phyloP scores from a whole-genome alignment of 169 alveolate species.

The Eimeria acervulina region DNA sequence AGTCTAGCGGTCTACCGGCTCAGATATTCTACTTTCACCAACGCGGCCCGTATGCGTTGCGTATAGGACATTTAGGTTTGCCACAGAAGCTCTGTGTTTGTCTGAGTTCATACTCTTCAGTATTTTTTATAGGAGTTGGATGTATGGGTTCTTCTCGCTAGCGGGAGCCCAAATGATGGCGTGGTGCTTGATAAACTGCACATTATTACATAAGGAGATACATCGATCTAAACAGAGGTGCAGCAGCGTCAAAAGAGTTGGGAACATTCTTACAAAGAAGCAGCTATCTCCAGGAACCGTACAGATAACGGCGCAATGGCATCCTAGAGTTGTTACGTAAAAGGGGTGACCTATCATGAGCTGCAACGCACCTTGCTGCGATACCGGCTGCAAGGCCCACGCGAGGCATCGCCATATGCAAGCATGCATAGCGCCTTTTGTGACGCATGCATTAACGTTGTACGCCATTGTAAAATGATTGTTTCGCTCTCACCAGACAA shows the following conservation, averaged over 20 bases:
- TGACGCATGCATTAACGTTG: background rate
- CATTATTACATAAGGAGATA: no score
- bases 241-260: background rate
- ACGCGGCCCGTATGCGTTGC: no score
- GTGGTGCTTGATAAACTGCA: background rate
- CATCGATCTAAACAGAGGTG: background rate
- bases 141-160: background rate
- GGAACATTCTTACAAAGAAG: background rate
- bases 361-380: background rate
- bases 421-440: background rate
- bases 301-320: no score
- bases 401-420: background rate
- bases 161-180: background rate
- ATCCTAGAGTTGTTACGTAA: no score
- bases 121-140: no score
- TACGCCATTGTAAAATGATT: background rate
- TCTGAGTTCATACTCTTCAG: background rate
- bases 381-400: no score
- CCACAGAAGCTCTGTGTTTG: no score
- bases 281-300: background rate
- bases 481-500: background rate
- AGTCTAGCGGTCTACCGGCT: background rate
- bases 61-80: no score
- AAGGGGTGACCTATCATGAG: no score
- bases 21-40: no score